phyloP scores from a whole-genome alignment of 1,284 basidiomycete genomes.

The Trichosporon sp. region DNA sequence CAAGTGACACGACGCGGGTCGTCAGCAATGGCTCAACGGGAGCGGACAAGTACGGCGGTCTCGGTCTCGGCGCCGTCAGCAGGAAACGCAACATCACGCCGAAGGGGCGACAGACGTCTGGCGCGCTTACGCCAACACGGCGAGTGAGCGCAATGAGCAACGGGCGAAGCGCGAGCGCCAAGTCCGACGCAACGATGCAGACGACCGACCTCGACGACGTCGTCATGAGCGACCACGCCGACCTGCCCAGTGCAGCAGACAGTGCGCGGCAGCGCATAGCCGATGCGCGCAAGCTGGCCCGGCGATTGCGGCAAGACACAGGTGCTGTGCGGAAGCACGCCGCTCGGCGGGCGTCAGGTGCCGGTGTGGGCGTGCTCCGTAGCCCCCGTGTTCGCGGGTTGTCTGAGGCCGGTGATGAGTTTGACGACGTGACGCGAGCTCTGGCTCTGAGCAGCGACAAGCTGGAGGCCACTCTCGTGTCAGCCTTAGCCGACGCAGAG shows the following conservation, averaged over 20 bases:
- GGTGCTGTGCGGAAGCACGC: slow-evolving; percentile 5
- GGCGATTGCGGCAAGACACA: slow-evolving; percentile 7
- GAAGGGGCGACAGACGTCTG: not conserved
- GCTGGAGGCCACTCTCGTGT: slow-evolving; percentile 27
- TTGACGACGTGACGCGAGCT: not conserved
- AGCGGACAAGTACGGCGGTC: slow-evolving; percentile 23
- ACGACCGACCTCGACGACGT: slow-evolving; percentile 11
- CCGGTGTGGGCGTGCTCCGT: not conserved
- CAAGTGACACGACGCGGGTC: slow-evolving; percentile 6
- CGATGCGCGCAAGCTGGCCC: slow-evolving; percentile 13
- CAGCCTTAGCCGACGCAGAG: slow-evolving; percentile 26
- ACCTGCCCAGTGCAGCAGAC: slow-evolving; percentile 13
- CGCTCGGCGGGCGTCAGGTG: not conserved
- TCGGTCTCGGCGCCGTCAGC: not conserved
- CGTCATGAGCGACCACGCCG: slow-evolving; percentile 17
- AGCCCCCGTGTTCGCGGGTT: not conserved
- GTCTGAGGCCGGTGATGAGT: not conserved
- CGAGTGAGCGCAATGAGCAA: slow-evolving; percentile 11
- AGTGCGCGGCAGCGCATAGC: slow-evolving; percentile 7
- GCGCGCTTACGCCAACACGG: slow-evolving; percentile 3
- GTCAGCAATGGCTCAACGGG: slow-evolving; percentile 1
- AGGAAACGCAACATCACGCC: not conserved
- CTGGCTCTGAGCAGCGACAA: slow-evolving; percentile 20
- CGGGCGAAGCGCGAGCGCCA: not conserved
- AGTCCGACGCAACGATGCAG: slow-evolving; percentile 7